Evolutionary conservation across 441 rosid species (phyloP), one percentile per base, ranked within the genome.

Genomic region (Adansonia grandidieri): DNA sequence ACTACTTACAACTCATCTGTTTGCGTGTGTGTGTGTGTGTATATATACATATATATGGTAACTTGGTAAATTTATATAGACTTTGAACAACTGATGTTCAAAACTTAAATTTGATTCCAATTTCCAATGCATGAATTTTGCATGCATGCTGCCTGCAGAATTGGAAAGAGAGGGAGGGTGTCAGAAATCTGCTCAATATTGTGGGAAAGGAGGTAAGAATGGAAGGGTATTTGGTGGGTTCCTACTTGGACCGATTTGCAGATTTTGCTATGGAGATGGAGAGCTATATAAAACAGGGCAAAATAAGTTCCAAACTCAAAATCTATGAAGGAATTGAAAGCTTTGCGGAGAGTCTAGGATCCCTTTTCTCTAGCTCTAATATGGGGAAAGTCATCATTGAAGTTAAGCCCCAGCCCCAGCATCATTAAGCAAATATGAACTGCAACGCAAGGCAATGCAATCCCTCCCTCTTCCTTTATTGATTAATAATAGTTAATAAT

Each of bases 111-210:
- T 2, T 47, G 19, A 40, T n/a, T 40, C 22, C n/a, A 24, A 63
- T 13, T 63, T 63, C 37, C 37, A 32, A 32, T 32, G 37, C 37
- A 32, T 32, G 37, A 32, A 32, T 32, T 32, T 2, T 32, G 4
- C 28, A 66, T 66, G 48, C 69, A 24, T 61, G 66, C 14, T 14
- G 7, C n/a, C 5, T 37, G 79, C 82, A 89, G 92, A 79, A 68
- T 28, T 83, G 88, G 87, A 82, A 77, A 4, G 85, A 89, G 78
- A 82, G 89, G 66, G 84, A 83, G 2, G 89, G 89, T 22, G 82
- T 85, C 7, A 82, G 87, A 53, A 87, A 85, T 63, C 66, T 89
- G 77, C 68, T 89, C 48, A 87, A 89, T 57, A 64, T 78, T 20
- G 80, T 87, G 32, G 87, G 86, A 6, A 87, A 87, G 76, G 86